Evolutionary conservation across 1,284 basidiomycete genomes (phyloP).

Genomic region (Pseudomicrostroma phylloplanum): DNA sequence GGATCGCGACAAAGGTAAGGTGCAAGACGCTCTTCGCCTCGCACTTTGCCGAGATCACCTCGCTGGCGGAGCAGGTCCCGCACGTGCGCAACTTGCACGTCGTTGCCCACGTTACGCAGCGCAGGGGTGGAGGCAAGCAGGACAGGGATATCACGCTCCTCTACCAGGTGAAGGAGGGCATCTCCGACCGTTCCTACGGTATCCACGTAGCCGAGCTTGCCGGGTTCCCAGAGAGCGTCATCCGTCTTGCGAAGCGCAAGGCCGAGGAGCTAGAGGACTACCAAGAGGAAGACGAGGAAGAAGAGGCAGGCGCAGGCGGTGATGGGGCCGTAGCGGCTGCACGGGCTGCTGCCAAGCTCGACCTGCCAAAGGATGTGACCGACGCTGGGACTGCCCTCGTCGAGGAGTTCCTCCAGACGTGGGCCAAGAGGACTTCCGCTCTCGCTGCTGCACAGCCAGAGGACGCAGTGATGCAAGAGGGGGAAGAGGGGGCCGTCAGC

Average conservation of each 20-base stretch:
- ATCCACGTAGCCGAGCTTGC: constrained; percentile 96
- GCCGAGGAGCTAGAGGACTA: constrained; percentile 96
- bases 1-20: constrained; percentile 85
- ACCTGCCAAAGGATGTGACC: constrained; percentile 55
- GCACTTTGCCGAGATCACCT: constrained; percentile 95
- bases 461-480: constrained; percentile 25
- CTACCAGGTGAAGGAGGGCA: constrained; percentile 73
- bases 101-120: constrained; percentile 72
- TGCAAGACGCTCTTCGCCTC: constrained; percentile 77
- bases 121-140: constrained; percentile 54
- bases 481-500: constrained; percentile 6
- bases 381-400: constrained; percentile 75
- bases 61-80: constrained; percentile 73
- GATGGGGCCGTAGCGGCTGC: background rate
- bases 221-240: constrained; percentile 88
- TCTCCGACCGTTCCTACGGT: constrained; percentile 78
- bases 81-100: constrained; percentile 95
- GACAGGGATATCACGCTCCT: constrained; percentile 67
- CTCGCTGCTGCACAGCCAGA: constrained; percentile 53
- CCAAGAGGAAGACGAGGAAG: constrained; percentile 50
- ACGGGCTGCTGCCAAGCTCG: constrained; percentile 13
- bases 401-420: constrained; percentile 70
- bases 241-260: constrained; percentile 87
- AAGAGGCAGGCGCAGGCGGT: background rate
- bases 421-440: constrained; percentile 55